Base-by-base conservation (phyloP, 371 early-diverging fungal genomes). In the Nosema muscidifuracis region DNA sequence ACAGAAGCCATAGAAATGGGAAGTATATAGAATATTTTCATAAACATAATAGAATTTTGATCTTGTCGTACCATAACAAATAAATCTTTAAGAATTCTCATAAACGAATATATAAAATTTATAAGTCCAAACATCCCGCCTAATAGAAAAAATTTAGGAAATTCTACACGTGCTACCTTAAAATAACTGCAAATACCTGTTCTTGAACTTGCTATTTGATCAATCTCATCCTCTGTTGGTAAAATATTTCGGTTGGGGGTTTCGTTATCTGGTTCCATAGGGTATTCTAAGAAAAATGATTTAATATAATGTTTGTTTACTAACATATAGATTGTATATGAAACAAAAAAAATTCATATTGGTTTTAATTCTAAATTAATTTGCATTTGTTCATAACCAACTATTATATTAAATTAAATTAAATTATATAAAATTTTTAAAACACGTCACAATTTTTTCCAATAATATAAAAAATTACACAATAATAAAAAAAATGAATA, bases 1-100 rank as follows among this genome's bases (percentile, higher is more conserved):
- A 79, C 73, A 20, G 75, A 61, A 12, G 51, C 40, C 64, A 83
- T 74, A 9, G 80, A 76, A 10, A 74, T 67, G 0, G 75, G 81
- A 38, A 78, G 76, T 3, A 83, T 74, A 28, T 76, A 72, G 40
- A 81, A 73, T 40, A 80, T 77, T 50, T 82, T 83, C 34, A 84
- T 74, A 56, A 71, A 81, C 31, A 69, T 47, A 33, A 84, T 81
- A 58, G 81, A 77, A 28, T 74, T 74, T 1, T 82, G 79, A 47
- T 77, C 76, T 76, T 80, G 81, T 65, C 82, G 71, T 20, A 63
- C 72, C 40, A 82, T 76, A 24, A 84, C 80, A 61, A 80, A 78
- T 20, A 64, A 74, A 71, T 84, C 84, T 66, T 84, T 84, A 31
- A 81, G 60, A 50, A 84, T 85, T 72, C 84, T 78, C 62, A 81